phyloP scores from a whole-genome alignment of 805 yeast species.

The Kuraishia capsulata region DNA sequence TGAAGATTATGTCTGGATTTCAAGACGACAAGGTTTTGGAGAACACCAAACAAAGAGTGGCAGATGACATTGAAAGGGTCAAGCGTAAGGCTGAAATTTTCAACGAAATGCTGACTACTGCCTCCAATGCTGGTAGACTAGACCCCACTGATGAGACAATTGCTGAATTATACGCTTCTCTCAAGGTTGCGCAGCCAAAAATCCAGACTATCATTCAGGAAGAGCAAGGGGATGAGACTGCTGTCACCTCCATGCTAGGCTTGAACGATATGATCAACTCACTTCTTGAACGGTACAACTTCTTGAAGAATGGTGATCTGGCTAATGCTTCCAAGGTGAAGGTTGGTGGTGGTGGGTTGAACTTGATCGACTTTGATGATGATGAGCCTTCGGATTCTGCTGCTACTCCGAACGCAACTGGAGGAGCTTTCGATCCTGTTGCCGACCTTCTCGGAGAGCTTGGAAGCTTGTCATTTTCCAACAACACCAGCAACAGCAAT shows the following conservation, averaged over 20 bases:
- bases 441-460: conserved; percentile 71
- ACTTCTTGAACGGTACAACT: conserved; percentile 56
- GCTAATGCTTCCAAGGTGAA: conserved; percentile 41
- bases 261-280: conserved; percentile 72
- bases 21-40: conserved; percentile 67
- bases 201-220: conserved; percentile 77
- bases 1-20: conserved; percentile 98
- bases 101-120: conserved; percentile 69
- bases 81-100: conserved; percentile 80
- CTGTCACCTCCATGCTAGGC: conserved; percentile 51
- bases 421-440: conserved; percentile 22
- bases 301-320: conserved; percentile 52
- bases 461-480: conserved; percentile 48
- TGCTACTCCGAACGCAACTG: conserved; percentile 26
- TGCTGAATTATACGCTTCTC: conserved; percentile 64
- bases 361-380: conserved; percentile 63
- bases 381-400: conserved; percentile 34
- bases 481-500: conserved; percentile 6
- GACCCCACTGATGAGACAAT: conserved; percentile 58
- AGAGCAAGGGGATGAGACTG: conserved; percentile 60
- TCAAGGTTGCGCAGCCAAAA: conserved; percentile 81
- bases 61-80: conserved; percentile 76
- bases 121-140: conserved; percentile 30
- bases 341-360: conserved; percentile 23
- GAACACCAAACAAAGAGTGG: conserved; percentile 69